Percentiles rank a stretch among this genome's conserved stretches.
These are phyloP conservation scores for Blastomyces parvus DNA, from an alignment of 2,329 filamentous ascomycete genomes.

Conservation along the genomic window DNA sequence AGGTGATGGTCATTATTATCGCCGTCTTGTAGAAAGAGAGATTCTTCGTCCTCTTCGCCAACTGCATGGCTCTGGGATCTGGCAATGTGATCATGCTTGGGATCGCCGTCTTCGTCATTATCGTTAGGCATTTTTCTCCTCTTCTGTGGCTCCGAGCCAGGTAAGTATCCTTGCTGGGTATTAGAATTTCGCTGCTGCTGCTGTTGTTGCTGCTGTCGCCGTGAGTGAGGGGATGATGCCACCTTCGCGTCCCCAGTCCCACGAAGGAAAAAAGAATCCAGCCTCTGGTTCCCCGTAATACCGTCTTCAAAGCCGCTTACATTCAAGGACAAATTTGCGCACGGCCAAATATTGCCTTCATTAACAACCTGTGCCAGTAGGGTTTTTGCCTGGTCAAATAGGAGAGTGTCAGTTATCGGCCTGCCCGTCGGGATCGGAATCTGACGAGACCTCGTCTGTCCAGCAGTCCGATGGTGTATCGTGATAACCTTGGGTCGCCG, in stretches of 20 bases:
- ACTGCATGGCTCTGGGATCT: background rate
- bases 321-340: slow-evolving; percentile 76
- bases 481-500: slow-evolving; percentile 78
- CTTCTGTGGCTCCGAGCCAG: background rate
- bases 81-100: background rate
- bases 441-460: slow-evolving; percentile 65
- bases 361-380: slow-evolving; percentile 67
- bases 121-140: slow-evolving; percentile 2
- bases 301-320: slow-evolving; percentile 91
- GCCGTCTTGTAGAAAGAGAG: background rate
- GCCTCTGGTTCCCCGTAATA: slow-evolving; percentile 71
- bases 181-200: background rate
- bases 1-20: background rate
- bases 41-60: background rate
- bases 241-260: slow-evolving; percentile 18
- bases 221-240: no score
- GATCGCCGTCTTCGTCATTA: background rate
- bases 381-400: slow-evolving; percentile 67
- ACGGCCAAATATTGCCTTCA: slow-evolving; percentile 80
- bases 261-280: slow-evolving; percentile 72
- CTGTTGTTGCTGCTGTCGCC: background rate
- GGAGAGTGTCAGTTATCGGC: slow-evolving; percentile 57
- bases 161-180: background rate
- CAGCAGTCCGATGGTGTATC: slow-evolving; percentile 63
- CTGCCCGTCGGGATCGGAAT: slow-evolving; percentile 68